Conservation (phyloP, 2,329 filamentous ascomycete genomes). For the Plenodomus biglobosus region DNA sequence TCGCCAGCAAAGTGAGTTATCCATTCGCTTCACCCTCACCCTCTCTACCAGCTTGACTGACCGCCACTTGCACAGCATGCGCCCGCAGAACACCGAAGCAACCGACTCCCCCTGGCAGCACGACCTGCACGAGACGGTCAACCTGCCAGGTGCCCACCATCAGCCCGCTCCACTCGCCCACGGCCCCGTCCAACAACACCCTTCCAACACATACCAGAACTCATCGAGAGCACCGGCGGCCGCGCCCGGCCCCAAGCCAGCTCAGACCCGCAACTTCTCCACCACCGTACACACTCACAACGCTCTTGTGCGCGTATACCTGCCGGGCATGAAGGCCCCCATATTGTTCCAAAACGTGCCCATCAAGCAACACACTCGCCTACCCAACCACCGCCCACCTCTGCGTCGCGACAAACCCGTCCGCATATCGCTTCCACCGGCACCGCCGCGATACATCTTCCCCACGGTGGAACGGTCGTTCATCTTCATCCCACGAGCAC, state of each 20-base stretch:
- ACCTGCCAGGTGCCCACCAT: conserved; percentile 42
- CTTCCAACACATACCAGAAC: conserved; percentile 21
- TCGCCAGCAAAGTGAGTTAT: conserved; percentile 63
- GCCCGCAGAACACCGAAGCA: conserved; percentile 50
- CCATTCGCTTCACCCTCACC: neutral
- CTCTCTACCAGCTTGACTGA: conserved; percentile 23
- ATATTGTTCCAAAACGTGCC: conserved; percentile 73
- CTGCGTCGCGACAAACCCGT: conserved; percentile 95
- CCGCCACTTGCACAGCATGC: conserved; percentile 40
- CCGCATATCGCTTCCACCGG: conserved; percentile 81
- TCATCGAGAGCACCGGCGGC: conserved; percentile 23
- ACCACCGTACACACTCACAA: conserved; percentile 82
- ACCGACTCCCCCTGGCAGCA: conserved; percentile 84
- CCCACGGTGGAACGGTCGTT: conserved; percentile 89
- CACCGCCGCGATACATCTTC: conserved; percentile 83
- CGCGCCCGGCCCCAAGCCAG: conserved; percentile 34
- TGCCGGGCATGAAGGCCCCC: conserved; percentile 74
- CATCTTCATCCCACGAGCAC: conserved; percentile 92
- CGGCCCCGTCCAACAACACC: conserved; percentile 20
- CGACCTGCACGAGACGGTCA: conserved; percentile 80
- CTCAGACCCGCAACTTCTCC: conserved; percentile 61
- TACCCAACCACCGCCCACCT: conserved; percentile 92
- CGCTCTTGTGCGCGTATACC: conserved; percentile 76
- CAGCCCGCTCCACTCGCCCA: conserved; percentile 14
- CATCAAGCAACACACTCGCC: conserved; percentile 87